Conservation (phyloP, 2,329 filamentous ascomycete genomes). For the Ophiognomonia clavigignenti-juglandacearum region DNA sequence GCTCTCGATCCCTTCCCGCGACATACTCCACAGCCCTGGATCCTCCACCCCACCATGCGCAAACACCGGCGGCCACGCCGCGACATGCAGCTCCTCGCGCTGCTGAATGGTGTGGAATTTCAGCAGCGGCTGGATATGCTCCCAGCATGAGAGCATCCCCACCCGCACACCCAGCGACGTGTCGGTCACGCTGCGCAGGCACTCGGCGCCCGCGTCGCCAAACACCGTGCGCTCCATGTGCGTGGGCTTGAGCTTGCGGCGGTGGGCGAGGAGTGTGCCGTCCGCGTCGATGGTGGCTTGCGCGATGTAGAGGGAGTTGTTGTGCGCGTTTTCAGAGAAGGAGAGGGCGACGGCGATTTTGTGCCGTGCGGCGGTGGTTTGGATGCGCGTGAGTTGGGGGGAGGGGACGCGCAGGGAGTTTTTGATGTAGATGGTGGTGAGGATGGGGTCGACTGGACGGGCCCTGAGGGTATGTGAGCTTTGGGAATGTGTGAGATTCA, state of each 20-base stretch:
- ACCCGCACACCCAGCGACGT: slow-evolving; percentile 34
- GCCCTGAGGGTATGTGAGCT: too few relatives aligned
- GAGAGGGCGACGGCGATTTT: slow-evolving; percentile 43
- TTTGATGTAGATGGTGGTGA: slow-evolving; percentile 29
- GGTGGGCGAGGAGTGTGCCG: slow-evolving; percentile 33
- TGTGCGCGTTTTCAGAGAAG: slow-evolving; percentile 44
- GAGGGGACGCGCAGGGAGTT: slow-evolving; percentile 38
- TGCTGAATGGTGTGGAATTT: slow-evolving; percentile 40
- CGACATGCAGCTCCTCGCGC: slow-evolving; percentile 41
- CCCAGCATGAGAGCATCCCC: slow-evolving; percentile 43
- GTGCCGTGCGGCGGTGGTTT: slow-evolving; percentile 34
- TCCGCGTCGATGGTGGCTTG: slow-evolving; percentile 38
- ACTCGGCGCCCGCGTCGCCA: slow-evolving; percentile 35
- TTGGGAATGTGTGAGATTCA: too few relatives aligned
- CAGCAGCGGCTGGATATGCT: slow-evolving; percentile 45
- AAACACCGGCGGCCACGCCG: slow-evolving; percentile 37
- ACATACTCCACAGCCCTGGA: slow-evolving; percentile 25
- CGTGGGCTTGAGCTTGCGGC: slow-evolving; percentile 48
- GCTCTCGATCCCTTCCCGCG: slow-evolving; percentile 31
- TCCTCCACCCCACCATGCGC: neutral
- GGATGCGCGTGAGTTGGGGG: slow-evolving; percentile 38
- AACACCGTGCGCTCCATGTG: slow-evolving; percentile 48
- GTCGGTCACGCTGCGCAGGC: slow-evolving; percentile 35
- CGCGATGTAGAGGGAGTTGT: slow-evolving; percentile 40
- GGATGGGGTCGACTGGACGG: slow-evolving; percentile 21